Evolutionary conservation across 2,329 filamentous ascomycete genomes (phyloP), one percentile per base, ranked within the genome.

Genomic region (Hymenoscyphus occultus): DNA sequence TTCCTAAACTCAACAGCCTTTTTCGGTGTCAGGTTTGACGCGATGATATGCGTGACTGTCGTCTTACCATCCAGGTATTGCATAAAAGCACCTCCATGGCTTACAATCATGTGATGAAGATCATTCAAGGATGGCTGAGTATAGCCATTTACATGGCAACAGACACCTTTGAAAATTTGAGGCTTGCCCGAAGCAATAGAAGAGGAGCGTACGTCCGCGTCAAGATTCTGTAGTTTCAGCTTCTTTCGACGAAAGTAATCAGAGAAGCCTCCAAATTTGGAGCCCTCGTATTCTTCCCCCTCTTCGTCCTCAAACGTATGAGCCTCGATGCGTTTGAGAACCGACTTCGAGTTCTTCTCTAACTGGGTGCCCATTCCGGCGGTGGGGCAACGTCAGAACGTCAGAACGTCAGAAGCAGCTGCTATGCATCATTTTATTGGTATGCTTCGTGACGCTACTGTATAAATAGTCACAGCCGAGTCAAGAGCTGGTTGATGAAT

Each of bases 191-290:
- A 78, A 1, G 88, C 85, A 54, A 54, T 19, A 7, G 48, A 19
- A 3, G 86, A 81, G 39, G 90, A 84, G 65, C 94, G 88, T 56
- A 96, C 81, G 62, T 96, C 86, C 9, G 88, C 88, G 78, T 99
- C 95, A 39, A 95, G 85, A 74, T 99, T 99, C 77, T 98, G 95
- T 3, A 99, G 84, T 76, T 99, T 99, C 77, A 97, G 88, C 82
- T 96, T 97, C 81, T 99, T 99, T 64, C 93, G 89, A 60, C 93
- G 85, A 76, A 97, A 96, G 77, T 98, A 99, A 74, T 98, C 94
- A 31, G 83, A 79, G 73, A 98, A 96, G 9, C 93, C 94, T 32
- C 92, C 92, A 77, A 98, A 99, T 61, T 85, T 86, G 68, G 93
- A 97, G 1, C 83, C 86, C 65, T 89, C 88, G 76, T 99, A 99